Percentiles rank a stretch among this genome's conserved stretches.
Evolutionary conservation across 352 stramenopile genomes (phyloP).

Genomic region (Phytophthora hibernalis): DNA sequence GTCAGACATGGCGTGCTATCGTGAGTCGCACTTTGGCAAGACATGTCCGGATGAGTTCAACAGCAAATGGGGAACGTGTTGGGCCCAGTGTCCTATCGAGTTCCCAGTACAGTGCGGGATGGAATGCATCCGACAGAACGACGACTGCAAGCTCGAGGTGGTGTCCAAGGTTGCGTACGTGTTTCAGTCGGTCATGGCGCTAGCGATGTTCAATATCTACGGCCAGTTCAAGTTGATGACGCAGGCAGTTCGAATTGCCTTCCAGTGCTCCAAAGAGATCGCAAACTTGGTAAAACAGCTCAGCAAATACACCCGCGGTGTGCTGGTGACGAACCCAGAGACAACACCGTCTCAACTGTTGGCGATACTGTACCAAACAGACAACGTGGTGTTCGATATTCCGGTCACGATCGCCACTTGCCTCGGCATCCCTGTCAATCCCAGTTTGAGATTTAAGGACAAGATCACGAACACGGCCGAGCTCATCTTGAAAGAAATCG

Average conservation of each 20-base stretch:
- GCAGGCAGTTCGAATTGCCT: constrained; percentile 9
- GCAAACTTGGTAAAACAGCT: constrained; percentile 35
- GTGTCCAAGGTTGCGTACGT: constrained; percentile 39
- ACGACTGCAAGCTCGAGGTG: constrained; percentile 42
- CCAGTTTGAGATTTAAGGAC: constrained; percentile 8
- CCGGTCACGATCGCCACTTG: constrained; percentile 43
- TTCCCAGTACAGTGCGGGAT: constrained; percentile 56
- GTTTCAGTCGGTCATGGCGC: constrained; percentile 33
- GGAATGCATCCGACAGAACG: constrained; percentile 54
- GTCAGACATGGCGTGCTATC: constrained; percentile 38
- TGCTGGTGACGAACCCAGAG: constrained; percentile 27
- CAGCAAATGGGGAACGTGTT: constrained; percentile 48
- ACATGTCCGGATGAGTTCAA: constrained; percentile 32
- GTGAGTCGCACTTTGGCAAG: constrained; percentile 32
- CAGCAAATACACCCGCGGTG: constrained; percentile 27
- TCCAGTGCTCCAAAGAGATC: constrained; percentile 39
- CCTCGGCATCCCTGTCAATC: constrained; percentile 24
- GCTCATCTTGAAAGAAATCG: constrained; percentile 28
- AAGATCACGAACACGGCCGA: constrained; percentile 19
- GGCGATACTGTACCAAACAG: constrained; percentile 39
- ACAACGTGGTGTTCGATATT: constrained; percentile 46
- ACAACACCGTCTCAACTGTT: constrained; percentile 38
- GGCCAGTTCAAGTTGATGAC: constrained; percentile 24
- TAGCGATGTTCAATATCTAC: constrained; percentile 40
- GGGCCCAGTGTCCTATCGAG: constrained; percentile 50